phyloP scores from a whole-genome alignment of 2,329 filamentous ascomycete species.

The Cryphonectria parasitica region DNA sequence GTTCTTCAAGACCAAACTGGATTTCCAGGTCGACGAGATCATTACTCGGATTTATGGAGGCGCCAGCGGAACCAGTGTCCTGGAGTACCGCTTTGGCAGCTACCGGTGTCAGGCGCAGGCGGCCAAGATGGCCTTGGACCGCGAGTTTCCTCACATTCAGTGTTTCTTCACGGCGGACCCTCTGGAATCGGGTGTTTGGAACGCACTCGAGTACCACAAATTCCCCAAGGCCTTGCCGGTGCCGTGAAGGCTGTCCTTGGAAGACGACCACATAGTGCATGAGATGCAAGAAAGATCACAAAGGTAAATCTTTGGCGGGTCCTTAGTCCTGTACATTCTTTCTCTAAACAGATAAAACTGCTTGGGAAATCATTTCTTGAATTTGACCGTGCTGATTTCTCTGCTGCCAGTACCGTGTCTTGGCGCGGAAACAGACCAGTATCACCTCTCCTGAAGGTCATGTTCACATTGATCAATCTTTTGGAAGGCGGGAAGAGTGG shows the following conservation, averaged over 20 bases:
- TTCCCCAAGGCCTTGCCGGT: background rate
- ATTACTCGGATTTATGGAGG: constrained; percentile 32
- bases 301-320: background rate
- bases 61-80: constrained; percentile 34
- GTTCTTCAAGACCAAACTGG: constrained; percentile 49
- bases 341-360: background rate
- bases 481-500: too few relatives aligned
- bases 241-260: background rate
- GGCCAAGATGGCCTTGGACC: constrained; percentile 40
- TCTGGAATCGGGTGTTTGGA: constrained; percentile 22
- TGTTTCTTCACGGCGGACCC: constrained; percentile 33
- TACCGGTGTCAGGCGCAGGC: constrained; percentile 59
- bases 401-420: too few relatives aligned
- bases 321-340: background rate
- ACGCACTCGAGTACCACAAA: constrained; percentile 8
- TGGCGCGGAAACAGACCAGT: too few relatives aligned
- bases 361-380: background rate
- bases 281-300: background rate
- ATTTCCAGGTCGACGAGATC: constrained; percentile 53
- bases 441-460: too few relatives aligned
- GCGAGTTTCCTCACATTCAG: constrained; percentile 33
- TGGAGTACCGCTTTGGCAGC: constrained; percentile 59
- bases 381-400: background rate
- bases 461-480: too few relatives aligned
- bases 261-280: too few relatives aligned